These are phyloP conservation scores for Trifolium dubium DNA, from an alignment of 306 rosid species.

Conservation along the genomic window DNA sequence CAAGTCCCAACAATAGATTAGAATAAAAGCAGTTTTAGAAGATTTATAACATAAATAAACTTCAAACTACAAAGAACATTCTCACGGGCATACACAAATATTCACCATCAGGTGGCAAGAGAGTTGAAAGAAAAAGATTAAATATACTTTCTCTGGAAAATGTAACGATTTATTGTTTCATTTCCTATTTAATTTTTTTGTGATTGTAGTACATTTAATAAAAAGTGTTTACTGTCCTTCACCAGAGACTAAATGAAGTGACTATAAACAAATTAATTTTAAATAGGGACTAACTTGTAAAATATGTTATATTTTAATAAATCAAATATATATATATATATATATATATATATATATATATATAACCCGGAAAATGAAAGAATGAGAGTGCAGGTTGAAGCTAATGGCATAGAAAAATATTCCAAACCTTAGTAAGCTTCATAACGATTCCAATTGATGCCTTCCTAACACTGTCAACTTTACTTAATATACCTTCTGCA, in stretches of 20 bases:
- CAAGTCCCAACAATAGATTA: neutral
- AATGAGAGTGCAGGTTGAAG: slow-evolving; percentile 16
- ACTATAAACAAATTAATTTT: neutral
- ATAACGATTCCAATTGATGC: slow-evolving; percentile 88
- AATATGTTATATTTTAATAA: neutral
- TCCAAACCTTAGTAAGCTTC: slow-evolving; percentile 93
- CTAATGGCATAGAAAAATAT: slow-evolving; percentile 28
- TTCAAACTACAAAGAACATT: neutral
- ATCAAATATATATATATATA: neutral
- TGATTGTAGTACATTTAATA: neutral
- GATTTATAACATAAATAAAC: neutral
- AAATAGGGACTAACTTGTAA: slow-evolving; percentile 1
- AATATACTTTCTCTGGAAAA: neutral
- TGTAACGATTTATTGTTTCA: neutral
- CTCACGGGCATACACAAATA: slow-evolving; percentile 10
- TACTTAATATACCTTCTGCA: slow-evolving; percentile 88
- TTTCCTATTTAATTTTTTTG: neutral
- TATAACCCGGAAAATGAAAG: neutral
- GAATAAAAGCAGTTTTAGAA: neutral
- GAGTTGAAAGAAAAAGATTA: neutral
- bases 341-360: neutral
- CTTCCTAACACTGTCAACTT: slow-evolving; percentile 86
- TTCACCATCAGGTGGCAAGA: slow-evolving; percentile 13
- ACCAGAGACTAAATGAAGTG: neutral
- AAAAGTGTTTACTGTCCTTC: neutral